Percentiles rank a stretch among this genome's conserved stretches.
These are phyloP conservation scores for Podospora pseudocomata DNA, from an alignment of 495 filamentous ascomycete genomes.

Conservation along the genomic window DNA sequence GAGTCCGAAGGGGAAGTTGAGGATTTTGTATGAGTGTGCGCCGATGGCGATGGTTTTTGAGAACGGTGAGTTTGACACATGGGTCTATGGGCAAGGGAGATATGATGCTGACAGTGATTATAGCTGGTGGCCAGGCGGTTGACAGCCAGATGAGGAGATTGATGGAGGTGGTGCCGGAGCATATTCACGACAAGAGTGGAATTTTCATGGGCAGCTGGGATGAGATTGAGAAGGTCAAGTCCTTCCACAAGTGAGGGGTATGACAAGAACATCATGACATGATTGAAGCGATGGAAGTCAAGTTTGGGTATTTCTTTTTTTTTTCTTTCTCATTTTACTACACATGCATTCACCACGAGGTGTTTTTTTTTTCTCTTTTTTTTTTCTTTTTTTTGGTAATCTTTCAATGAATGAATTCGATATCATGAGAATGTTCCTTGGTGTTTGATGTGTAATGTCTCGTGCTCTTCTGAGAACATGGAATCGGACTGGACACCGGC, in stretches of 20 bases:
- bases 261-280: slow-evolving; percentile 3
- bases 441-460: not conserved
- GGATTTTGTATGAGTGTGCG: slow-evolving; percentile 97
- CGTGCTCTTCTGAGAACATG: not conserved
- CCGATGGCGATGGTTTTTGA: slow-evolving; percentile 99
- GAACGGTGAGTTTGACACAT: slow-evolving; percentile 63
- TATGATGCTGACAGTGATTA: slow-evolving; percentile 20
- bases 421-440: not conserved
- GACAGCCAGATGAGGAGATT: slow-evolving; percentile 86
- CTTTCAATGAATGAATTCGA: not conserved
- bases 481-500: not conserved
- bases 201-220: slow-evolving; percentile 94
- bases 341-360: not conserved
- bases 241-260: slow-evolving; percentile 45
- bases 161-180: slow-evolving; percentile 82
- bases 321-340: not conserved
- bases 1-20: slow-evolving; percentile 94
- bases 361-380: not conserved
- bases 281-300: not conserved
- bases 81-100: not conserved
- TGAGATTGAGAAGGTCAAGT: slow-evolving; percentile 93
- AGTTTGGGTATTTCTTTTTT: not conserved
- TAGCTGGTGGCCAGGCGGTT: slow-evolving; percentile 86
- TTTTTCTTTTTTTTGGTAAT: slow-evolving; percentile 4
- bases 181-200: slow-evolving; percentile 92